phyloP scores from a whole-genome alignment of 2,329 filamentous ascomycete species.

The Neofusicoccum umdonicola region DNA sequence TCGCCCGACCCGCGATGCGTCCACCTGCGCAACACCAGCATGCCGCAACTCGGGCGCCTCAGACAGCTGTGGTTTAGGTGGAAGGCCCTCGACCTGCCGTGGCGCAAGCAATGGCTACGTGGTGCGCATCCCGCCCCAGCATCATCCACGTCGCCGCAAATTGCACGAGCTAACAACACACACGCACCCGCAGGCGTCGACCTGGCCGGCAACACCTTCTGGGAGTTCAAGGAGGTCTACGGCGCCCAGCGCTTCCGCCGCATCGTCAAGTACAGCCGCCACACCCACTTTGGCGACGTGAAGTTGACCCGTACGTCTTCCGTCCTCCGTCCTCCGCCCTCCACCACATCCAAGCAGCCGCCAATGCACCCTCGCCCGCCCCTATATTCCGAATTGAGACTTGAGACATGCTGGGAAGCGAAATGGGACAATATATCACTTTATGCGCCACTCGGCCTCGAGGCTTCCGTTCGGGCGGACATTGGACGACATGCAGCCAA shows the following conservation, averaged over 20 bases:
- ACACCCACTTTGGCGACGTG: conserved; percentile 58
- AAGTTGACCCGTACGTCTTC: conserved; percentile 53
- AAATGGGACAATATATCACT: conserved; percentile 21
- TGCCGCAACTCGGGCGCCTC: conserved; percentile 29
- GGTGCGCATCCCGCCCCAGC: conserved; percentile 39
- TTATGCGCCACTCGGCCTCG: not conserved
- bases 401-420: not conserved
- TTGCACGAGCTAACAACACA: not conserved
- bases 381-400: conserved; percentile 15
- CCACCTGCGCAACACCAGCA: not conserved
- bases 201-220: conserved; percentile 63
- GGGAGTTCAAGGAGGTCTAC: conserved; percentile 62
- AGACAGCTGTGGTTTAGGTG: conserved; percentile 58
- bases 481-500: not conserved
- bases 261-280: conserved; percentile 56
- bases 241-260: conserved; percentile 55
- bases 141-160: not conserved
- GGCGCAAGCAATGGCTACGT: conserved; percentile 59
- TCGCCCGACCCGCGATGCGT: not conserved
- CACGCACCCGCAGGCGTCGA: conserved; percentile 50
- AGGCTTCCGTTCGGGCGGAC: not conserved
- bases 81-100: conserved; percentile 61
- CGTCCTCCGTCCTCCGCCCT: not conserved
- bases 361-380: not conserved
- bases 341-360: not conserved